A percentile compares a stretch with the other conserved stretches of the same genome.
Evolutionary conservation across 495 filamentous ascomycete genomes (phyloP).

Genomic region (Xylaria intraflava): DNA sequence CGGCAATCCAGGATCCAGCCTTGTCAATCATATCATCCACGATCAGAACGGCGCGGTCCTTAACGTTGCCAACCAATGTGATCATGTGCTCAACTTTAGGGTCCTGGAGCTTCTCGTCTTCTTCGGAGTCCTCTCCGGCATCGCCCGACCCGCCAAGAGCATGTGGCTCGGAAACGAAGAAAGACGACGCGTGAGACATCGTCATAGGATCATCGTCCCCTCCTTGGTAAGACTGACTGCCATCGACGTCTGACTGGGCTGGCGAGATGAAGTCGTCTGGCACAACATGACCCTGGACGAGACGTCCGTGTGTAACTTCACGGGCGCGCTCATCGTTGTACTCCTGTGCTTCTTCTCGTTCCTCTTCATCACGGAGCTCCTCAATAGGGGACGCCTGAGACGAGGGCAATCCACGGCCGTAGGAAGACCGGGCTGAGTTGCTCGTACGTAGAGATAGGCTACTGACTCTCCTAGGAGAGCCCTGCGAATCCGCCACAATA

Average conservation of each 20-base stretch:
- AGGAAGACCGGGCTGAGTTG: conserved; percentile 20
- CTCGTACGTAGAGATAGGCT: conserved; percentile 24
- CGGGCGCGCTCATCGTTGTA: conserved; percentile 81
- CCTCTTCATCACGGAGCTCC: conserved; percentile 38
- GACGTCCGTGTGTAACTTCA: conserved; percentile 84
- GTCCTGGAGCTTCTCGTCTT: conserved; percentile 68
- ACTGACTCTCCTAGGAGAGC: conserved; percentile 33
- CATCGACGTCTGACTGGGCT: conserved; percentile 52
- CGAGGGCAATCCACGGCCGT: conserved; percentile 26
- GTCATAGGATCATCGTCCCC: conserved; percentile 51
- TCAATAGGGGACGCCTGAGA: conserved; percentile 30
- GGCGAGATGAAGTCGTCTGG: conserved; percentile 87
- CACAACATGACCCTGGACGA: conserved; percentile 95
- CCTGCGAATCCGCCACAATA: conserved; percentile 30
- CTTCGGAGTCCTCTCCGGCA: conserved; percentile 71
- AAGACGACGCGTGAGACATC: conserved; percentile 50
- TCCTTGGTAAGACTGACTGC: conserved; percentile 24
- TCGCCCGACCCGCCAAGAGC: conserved; percentile 80
- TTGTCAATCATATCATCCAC: conserved; percentile 99
- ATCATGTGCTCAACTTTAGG: conserved; percentile 84
- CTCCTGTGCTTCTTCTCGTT: conserved; percentile 50
- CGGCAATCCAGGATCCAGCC: conserved; percentile 91
- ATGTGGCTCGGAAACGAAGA: conserved; percentile 50
- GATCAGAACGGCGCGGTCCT: conserved; percentile 77
- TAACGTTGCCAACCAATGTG: conserved; percentile 90